These are phyloP conservation scores for Amanita pallidorosea DNA, from an alignment of 768 basidiomycete species.

Conservation along the genomic window DNA sequence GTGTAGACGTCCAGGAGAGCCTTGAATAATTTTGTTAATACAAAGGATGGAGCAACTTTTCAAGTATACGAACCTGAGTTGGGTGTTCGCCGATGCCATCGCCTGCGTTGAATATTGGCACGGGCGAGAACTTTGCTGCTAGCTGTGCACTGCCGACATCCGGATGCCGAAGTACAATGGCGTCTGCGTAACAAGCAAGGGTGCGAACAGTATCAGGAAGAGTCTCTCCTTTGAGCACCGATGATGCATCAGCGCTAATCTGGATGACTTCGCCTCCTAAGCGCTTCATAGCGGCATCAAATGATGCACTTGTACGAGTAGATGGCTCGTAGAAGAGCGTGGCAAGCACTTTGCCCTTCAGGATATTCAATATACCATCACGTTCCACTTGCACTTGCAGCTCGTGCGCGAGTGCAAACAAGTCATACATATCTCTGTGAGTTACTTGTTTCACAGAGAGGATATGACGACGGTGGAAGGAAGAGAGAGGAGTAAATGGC, in stretches of 20 bases:
- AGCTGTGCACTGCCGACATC: constrained; percentile 88
- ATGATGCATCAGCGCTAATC: constrained; percentile 71
- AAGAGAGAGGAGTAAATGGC: constrained; percentile 48
- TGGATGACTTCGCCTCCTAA: constrained; percentile 94
- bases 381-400: constrained; percentile 96
- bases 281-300: constrained; percentile 98
- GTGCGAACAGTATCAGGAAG: constrained; percentile 91
- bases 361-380: constrained; percentile 75
- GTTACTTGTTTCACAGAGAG: constrained; percentile 91
- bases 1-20: constrained; percentile 86
- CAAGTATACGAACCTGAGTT: constrained; percentile 58
- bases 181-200: constrained; percentile 91
- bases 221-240: constrained; percentile 88
- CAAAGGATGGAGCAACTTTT: neutral
- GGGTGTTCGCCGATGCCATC: constrained; percentile 98
- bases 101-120: constrained; percentile 94
- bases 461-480: constrained; percentile 90
- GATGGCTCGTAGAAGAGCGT: constrained; percentile 96
- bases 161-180: constrained; percentile 90
- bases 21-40: constrained; percentile 21
- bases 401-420: constrained; percentile 92
- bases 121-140: constrained; percentile 93
- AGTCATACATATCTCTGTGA: constrained; percentile 80
- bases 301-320: constrained; percentile 90
- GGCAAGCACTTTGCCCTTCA: constrained; percentile 85